Percentiles rank a stretch among this genome's conserved stretches.
Evolutionary conservation across 1,139 yeast species (phyloP).

Genomic region (Taphrina deformans): DNA sequence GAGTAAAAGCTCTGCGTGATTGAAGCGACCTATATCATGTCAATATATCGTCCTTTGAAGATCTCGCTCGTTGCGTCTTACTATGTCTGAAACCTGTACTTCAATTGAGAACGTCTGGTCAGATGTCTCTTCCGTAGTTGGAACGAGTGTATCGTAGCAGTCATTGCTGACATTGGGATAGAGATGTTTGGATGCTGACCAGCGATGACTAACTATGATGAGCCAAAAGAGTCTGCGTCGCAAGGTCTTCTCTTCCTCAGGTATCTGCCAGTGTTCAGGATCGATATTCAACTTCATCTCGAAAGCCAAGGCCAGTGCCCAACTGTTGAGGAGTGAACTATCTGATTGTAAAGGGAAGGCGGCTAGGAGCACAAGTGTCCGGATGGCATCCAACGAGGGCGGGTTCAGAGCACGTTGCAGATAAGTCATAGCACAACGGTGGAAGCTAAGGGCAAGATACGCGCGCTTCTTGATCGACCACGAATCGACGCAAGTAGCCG

Average conservation of each 20-base stretch:
- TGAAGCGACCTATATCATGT: background rate
- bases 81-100: conserved; percentile 6
- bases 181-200: conserved; percentile 3
- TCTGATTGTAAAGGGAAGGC: conserved; percentile 9
- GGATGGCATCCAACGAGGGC: conserved; percentile 2
- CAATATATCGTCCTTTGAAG: too few species aligned
- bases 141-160: background rate
- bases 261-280: conserved; percentile 22
- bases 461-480: conserved; percentile 21
- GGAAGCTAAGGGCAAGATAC: conserved; percentile 11
- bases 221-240: conserved; percentile 12
- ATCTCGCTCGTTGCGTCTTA: too few species aligned
- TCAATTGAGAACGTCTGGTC: background rate
- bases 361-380: conserved; percentile 11
- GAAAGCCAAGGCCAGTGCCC: conserved; percentile 26
- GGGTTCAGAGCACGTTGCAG: conserved; percentile 23
- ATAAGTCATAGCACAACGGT: conserved; percentile 20
- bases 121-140: background rate
- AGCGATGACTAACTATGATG: conserved; percentile 8
- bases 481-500: conserved; percentile 15
- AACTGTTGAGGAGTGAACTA: conserved; percentile 6
- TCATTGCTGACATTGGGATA: background rate
- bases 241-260: conserved; percentile 14
- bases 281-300: conserved; percentile 20
- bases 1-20: background rate